Evolutionary conservation across 805 yeast genomes (phyloP).

Genomic region (Ogataea thermomethanolica): DNA sequence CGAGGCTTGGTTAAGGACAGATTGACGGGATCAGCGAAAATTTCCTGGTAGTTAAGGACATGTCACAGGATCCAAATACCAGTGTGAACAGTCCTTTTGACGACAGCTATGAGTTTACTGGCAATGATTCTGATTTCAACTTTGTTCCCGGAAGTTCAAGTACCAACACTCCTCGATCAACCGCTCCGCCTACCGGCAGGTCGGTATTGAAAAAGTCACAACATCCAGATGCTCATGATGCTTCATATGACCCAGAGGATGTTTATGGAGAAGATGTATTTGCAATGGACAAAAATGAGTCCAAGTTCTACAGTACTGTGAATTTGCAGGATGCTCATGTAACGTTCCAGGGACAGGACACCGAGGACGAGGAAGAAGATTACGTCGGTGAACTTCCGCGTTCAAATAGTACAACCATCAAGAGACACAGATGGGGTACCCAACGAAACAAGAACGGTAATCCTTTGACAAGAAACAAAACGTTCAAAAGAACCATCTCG

Average conservation of each 20-base stretch:
- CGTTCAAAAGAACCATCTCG: slow-evolving; percentile 35
- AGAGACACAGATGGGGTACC: slow-evolving; percentile 89
- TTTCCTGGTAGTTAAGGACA: not conserved
- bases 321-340: slow-evolving; percentile 23
- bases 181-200: slow-evolving; percentile 11
- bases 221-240: slow-evolving; percentile 3
- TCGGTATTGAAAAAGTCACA: slow-evolving; percentile 9
- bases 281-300: slow-evolving; percentile 23
- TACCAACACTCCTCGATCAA: slow-evolving; percentile 13
- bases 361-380: slow-evolving; percentile 22
- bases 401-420: slow-evolving; percentile 52
- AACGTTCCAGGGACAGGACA: slow-evolving; percentile 13
- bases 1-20: slow-evolving; percentile 5
- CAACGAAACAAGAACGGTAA: slow-evolving; percentile 70
- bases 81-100: slow-evolving; percentile 18
- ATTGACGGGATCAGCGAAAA: not conserved
- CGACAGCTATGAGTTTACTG: slow-evolving; percentile 16
- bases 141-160: slow-evolving; percentile 9
- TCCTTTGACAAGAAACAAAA: slow-evolving; percentile 58
- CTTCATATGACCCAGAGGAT: slow-evolving; percentile 2
- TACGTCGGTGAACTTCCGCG: slow-evolving; percentile 23
- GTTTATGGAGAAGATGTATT: slow-evolving; percentile 7
- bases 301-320: slow-evolving; percentile 13
- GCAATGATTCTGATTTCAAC: slow-evolving; percentile 9
- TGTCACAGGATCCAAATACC: slow-evolving; percentile 14